Base-by-base conservation (phyloP, 768 basidiomycete genomes). In the Chalciporus piperatus region DNA sequence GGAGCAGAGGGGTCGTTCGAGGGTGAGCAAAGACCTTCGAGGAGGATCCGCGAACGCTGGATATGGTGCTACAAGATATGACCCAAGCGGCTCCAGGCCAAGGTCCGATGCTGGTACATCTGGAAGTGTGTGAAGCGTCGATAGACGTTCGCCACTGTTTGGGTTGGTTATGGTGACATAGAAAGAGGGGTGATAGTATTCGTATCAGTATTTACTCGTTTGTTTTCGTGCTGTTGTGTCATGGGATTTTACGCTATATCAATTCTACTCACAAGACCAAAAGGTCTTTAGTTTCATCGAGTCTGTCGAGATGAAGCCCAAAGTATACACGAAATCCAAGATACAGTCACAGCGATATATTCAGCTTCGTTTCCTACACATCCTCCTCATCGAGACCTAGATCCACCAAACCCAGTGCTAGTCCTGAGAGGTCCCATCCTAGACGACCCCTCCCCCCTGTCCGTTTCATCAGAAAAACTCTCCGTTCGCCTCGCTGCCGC, bases 391-490 rank as follows among this genome's bases (percentile, higher is more conserved):
- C 90, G 76, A 23, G 85, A 84, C 54, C 69, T 83, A 4, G 90
- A 88, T 23, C 90, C 84, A 27, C 92, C 92, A 50, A 87, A 80
- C 0, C 89, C 92, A 14, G 89, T 88, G 62, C 89, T 89, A 32
- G 80, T 74, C 64, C 91, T 79, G 78, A 88, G 84, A 20, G 79
- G 56, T 6, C 89, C 91, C 42, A 89, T 61, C 63, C 76, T 81
- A 22, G 87, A 89, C 14, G 83, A 65, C 6, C 87, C 87, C 63
- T 87, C 87, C 6, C 82, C 83, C 50, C 87, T 74, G 60, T 87
- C 83, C 19, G 77, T 74, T 9, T 61, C 55, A 6, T 45, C 54
- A 51, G 52, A 56, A 43, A 63, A 40, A 44, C 58, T 57, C 38
- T 55, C 48, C 51, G 66, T 57, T 45, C 65, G 69, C 20, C 64